Percentiles rank a stretch among this genome's conserved stretches.
Conservation (phyloP, 192 early-diverging fungal genomes). For the Backusella tuberculispora region DNA sequence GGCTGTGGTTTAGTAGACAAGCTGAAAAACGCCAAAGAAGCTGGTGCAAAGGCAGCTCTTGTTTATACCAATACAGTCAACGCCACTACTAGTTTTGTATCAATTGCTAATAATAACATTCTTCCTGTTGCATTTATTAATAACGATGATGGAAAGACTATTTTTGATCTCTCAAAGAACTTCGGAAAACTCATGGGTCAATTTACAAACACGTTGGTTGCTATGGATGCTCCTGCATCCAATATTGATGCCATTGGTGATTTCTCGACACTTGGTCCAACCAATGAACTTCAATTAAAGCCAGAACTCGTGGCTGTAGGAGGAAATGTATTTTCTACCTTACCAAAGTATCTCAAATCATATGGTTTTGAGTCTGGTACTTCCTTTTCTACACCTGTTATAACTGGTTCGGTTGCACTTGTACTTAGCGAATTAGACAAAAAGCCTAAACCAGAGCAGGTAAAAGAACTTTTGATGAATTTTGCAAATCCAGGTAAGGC, state of each 20-base stretch:
- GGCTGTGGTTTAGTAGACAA: constrained; percentile 64
- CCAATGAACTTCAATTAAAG: constrained; percentile 64
- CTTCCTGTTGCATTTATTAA: constrained; percentile 33
- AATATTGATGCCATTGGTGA: constrained; percentile 47
- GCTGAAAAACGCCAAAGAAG: constrained; percentile 54
- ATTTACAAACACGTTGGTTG: constrained; percentile 22
- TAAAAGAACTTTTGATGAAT: constrained; percentile 32
- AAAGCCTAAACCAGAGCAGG: constrained; percentile 13
- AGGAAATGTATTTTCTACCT: constrained; percentile 54
- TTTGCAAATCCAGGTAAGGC: constrained; percentile 33
- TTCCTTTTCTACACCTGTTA: constrained; percentile 59
- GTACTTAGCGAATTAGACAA: constrained; percentile 33
- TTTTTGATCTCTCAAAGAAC: background rate
- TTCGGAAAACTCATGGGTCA: background rate
- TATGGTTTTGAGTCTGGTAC: constrained; percentile 56
- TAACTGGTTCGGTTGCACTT: constrained; percentile 51
- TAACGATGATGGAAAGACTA: background rate
- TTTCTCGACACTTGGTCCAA: constrained; percentile 77
- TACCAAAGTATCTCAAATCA: constrained; percentile 42
- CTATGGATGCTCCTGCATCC: background rate
- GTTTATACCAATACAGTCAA: constrained; percentile 54
- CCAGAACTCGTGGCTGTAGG: constrained; percentile 58
- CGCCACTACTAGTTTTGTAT: constrained; percentile 2
- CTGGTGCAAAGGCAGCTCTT: constrained; percentile 66
- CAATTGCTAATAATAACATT: background rate